Base-by-base conservation (phyloP, 768 basidiomycete genomes). In the Hericium rajendrae region DNA sequence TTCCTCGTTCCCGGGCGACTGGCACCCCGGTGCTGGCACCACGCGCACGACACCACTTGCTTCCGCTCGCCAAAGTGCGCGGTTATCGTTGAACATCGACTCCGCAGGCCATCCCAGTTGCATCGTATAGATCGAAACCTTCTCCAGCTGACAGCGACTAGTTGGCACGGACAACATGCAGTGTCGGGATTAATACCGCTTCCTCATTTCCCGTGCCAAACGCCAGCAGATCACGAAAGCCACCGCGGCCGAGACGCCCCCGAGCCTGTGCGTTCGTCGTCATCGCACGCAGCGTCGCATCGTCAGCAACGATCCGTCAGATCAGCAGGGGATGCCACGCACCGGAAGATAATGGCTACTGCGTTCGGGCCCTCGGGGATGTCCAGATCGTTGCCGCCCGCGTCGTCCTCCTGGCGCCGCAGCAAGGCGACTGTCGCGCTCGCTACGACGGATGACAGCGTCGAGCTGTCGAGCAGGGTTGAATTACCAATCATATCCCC, bases 301-400 rank as follows among this genome's bases (percentile, higher is more conserved):
- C 52, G 38, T 53, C 52, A 38, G 28, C 20, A 16, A 39, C n/a
- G 18, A 37, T 18, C n/a, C 26, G 26, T 26, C 52, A 37, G 38
- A 40, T 2, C 22, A 43, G 40, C 4, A 41, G 20, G 2, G 11
- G 37, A 26, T 26, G 49, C 26, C 26, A 59, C 69, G 62, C 57
- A 72, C 73, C 72, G 59, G 58, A 76, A 75, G 49, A 76, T 73
- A 43, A 76, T 63, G 16, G 73, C 74, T 2, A 76, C 69, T 3
- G 74, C 71, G 62, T 73, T 73, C 3, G 70, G 66, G 24, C 66
- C 66, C 9, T 64, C 63, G 9, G 61, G 65, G 10, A 57, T 64
- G 4, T 9, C 10, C 9, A 55, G 63, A 3, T 57, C 62, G 3
- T 46, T 22, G 40, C 40, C 54, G 52, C 50, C 52, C 37, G 54